Percentiles rank a stretch among this genome's conserved stretches.
phyloP scores from a whole-genome alignment of 1,284 basidiomycete species.

The Ceratobasidium sp. region DNA sequence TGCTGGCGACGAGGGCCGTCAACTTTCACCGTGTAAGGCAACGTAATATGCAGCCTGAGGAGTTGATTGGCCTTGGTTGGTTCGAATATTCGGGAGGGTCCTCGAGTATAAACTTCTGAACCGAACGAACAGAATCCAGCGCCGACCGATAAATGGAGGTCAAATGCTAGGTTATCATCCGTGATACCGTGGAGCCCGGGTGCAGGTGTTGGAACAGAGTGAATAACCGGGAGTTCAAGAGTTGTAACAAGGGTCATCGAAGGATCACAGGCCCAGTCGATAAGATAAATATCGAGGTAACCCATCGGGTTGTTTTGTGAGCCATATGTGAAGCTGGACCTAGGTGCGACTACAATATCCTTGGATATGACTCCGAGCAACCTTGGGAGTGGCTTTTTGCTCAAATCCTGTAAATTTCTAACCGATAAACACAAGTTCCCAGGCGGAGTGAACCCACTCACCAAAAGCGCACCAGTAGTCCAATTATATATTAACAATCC shows the following conservation, averaged over 20 bases:
- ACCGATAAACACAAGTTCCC: not conserved
- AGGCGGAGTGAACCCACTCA: not conserved
- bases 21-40: not conserved
- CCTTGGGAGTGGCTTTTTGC: not conserved
- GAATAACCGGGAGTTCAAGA: constrained; percentile 10
- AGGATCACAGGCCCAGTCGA: constrained; percentile 5
- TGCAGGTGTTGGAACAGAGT: constrained; percentile 1
- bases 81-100: constrained; percentile 15
- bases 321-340: constrained; percentile 14
- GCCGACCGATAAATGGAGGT: not conserved
- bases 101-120: not conserved
- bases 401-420: constrained; percentile 1
- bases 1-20: too few relatives aligned
- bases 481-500: constrained; percentile 14
- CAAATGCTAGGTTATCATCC: not conserved
- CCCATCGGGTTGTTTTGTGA: constrained; percentile 6
- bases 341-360: not conserved
- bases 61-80: not conserved
- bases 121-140: not conserved
- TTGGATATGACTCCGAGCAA: constrained; percentile 5
- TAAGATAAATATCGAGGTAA: not conserved
- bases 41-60: not conserved
- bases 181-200: constrained; percentile 3
- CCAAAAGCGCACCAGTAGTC: constrained; percentile 22
- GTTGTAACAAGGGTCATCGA: constrained; percentile 5